Evolutionary conservation across 192 early-diverging fungal species (phyloP).

Genomic region (Podila minutissima): DNA sequence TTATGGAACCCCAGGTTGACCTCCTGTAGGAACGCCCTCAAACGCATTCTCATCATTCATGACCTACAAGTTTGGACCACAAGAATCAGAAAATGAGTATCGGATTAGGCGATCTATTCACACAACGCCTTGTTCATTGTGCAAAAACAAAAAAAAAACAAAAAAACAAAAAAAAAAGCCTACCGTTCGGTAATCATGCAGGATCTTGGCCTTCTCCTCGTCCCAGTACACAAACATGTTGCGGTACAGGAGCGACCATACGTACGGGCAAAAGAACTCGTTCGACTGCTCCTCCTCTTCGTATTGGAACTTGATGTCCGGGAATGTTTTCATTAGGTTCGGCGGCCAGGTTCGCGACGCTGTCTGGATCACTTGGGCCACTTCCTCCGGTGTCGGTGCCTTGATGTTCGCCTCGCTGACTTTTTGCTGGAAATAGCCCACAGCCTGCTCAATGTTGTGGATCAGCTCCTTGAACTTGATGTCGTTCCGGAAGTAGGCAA

Average conservation of each 20-base stretch:
- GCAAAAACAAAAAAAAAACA: background rate
- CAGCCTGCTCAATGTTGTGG: conserved; percentile 73
- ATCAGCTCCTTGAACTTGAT: conserved; percentile 65
- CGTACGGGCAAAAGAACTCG: conserved; percentile 75
- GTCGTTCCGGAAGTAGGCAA: conserved; percentile 63
- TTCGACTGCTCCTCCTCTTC: conserved; percentile 66
- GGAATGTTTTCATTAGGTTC: conserved; percentile 62
- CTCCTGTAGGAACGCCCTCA: conserved; percentile 26
- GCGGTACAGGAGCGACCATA: conserved; percentile 69
- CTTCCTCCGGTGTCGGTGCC: conserved; percentile 69
- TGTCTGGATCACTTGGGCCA: conserved; percentile 71
- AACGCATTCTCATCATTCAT: conserved; percentile 41
- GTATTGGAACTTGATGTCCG: conserved; percentile 75
- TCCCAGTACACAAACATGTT: conserved; percentile 77
- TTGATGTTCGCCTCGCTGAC: conserved; percentile 72
- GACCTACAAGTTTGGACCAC: conserved; percentile 4
- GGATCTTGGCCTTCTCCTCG: conserved; percentile 64
- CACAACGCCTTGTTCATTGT: background rate
- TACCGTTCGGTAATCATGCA: conserved; percentile 53
- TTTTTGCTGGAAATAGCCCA: conserved; percentile 69
- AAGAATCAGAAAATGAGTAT: background rate
- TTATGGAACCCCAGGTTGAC: conserved; percentile 10
- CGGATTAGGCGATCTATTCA: background rate
- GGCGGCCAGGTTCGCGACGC: conserved; percentile 71
- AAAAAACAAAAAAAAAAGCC: background rate